A percentile compares a stretch with the other conserved stretches of the same genome.
These are phyloP conservation scores for Penicillium sp. DNA, from an alignment of 2,329 filamentous ascomycete genomes.

Conservation along the genomic window DNA sequence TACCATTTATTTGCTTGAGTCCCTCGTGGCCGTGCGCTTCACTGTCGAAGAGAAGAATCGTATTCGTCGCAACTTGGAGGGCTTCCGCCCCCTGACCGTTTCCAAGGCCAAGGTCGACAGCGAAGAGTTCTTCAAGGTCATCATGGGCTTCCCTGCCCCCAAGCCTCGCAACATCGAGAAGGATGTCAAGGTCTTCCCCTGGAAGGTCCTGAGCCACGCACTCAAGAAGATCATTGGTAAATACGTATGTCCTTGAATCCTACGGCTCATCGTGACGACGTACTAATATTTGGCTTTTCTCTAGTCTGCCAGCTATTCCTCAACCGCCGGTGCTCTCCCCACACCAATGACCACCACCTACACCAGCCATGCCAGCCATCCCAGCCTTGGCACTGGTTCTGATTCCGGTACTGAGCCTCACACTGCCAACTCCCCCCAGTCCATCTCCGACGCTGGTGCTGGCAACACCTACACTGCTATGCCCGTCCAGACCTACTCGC, in stretches of 20 bases:
- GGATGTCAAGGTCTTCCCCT: constrained; percentile 97
- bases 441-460: constrained; percentile 45
- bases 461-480: constrained; percentile 46
- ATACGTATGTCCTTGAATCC: constrained; percentile 62
- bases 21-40: constrained; percentile 81
- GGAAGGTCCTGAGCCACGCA: constrained; percentile 82
- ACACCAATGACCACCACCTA: constrained; percentile 39
- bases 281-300: constrained; percentile 16
- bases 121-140: constrained; percentile 97
- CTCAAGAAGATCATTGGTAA: constrained; percentile 98
- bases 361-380: constrained; percentile 29
- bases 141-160: constrained; percentile 94
- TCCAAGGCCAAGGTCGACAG: constrained; percentile 90
- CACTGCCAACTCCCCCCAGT: constrained; percentile 49
- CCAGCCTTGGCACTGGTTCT: constrained; percentile 36
- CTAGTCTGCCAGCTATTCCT: constrained; percentile 67
- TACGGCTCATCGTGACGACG: constrained; percentile 5
- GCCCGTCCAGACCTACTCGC: constrained; percentile 44
- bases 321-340: constrained; percentile 53
- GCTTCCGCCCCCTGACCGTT: constrained; percentile 87
- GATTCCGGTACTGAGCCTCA: constrained; percentile 50
- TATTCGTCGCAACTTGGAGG: constrained; percentile 91
- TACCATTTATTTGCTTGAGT: constrained; percentile 91
- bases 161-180: constrained; percentile 99
- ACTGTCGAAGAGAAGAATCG: constrained; percentile 98